phyloP scores from a whole-genome alignment of 352 stramenopile species.

The Pythium rishiriense region DNA sequence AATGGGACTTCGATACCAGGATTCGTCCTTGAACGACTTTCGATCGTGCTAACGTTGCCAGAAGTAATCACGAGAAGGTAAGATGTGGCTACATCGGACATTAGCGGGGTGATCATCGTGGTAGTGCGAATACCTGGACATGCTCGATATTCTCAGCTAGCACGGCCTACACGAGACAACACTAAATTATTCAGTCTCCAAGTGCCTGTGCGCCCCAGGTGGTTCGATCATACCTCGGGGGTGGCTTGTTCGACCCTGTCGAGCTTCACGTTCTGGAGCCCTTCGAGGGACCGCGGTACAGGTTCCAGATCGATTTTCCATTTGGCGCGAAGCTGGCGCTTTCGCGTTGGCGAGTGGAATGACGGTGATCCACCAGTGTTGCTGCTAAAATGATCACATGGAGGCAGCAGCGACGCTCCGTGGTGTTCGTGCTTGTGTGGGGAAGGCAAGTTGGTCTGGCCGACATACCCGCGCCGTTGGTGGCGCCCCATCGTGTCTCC shows the following conservation, averaged over 20 bases:
- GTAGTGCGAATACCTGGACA: background rate
- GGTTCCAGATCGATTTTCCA: slow-evolving; percentile 23
- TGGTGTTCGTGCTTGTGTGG: slow-evolving; percentile 12
- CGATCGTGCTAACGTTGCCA: slow-evolving; percentile 8
- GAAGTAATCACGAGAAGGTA: background rate
- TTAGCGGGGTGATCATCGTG: background rate
- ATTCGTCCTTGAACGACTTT: slow-evolving; percentile 66
- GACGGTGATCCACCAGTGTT: background rate
- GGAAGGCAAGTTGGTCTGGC: slow-evolving; percentile 25
- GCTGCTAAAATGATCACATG: background rate
- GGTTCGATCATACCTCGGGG: background rate
- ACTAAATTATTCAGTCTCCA: no score
- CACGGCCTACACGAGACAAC: no score
- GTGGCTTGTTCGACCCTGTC: background rate
- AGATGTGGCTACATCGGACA: background rate
- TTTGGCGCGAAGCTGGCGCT: slow-evolving; percentile 17
- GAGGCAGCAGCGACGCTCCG: background rate
- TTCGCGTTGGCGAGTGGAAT: background rate
- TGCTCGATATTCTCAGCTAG: no score
- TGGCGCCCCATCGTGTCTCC: slow-evolving; percentile 16
- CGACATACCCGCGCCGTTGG: slow-evolving; percentile 24
- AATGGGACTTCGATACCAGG: slow-evolving; percentile 56
- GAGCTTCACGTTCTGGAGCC: background rate
- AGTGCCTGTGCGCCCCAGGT: background rate
- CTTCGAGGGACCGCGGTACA: slow-evolving; percentile 1